Conservation (phyloP, 2,329 filamentous ascomycete genomes). For the Colletotrichum cereale region DNA sequence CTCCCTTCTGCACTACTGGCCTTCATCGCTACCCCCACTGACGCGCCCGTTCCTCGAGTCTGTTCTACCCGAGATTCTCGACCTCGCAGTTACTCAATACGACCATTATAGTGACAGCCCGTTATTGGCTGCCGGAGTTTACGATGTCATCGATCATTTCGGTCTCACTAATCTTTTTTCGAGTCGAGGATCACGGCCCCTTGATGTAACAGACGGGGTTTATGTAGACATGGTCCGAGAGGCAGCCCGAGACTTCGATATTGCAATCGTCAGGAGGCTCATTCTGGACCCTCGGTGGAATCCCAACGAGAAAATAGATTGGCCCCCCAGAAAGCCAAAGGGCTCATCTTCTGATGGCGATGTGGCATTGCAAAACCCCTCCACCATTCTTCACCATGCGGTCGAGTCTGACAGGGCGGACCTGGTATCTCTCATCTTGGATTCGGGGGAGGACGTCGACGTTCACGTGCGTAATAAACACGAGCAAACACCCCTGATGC, state of each 20-base stretch:
- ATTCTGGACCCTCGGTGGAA: constrained; percentile 37
- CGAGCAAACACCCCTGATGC: constrained; percentile 53
- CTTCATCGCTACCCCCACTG: not conserved
- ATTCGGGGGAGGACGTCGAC: constrained; percentile 47
- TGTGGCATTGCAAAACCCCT: not conserved
- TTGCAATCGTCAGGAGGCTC: constrained; percentile 21
- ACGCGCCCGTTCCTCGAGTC: not conserved
- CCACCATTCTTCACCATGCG: constrained; percentile 26
- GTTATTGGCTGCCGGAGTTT: constrained; percentile 5
- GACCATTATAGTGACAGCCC: not conserved
- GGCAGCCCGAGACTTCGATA: constrained; percentile 12
- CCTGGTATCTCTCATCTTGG: constrained; percentile 47
- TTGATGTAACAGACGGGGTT: not conserved
- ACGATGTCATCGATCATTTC: constrained; percentile 1
- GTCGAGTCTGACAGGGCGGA: constrained; percentile 37
- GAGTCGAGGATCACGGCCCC: not conserved
- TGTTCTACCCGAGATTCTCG: constrained; percentile 19
- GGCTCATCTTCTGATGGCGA: not conserved
- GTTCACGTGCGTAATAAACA: constrained; percentile 45
- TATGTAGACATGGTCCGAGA: constrained; percentile 1
- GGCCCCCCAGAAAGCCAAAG: not conserved
- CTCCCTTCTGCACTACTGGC: constrained; percentile 19
- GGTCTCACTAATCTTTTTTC: not conserved
- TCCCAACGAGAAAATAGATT: constrained; percentile 11
- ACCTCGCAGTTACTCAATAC: not conserved